phyloP scores from a whole-genome alignment of 2,329 filamentous ascomycete species.

The Kalmusia sp. region DNA sequence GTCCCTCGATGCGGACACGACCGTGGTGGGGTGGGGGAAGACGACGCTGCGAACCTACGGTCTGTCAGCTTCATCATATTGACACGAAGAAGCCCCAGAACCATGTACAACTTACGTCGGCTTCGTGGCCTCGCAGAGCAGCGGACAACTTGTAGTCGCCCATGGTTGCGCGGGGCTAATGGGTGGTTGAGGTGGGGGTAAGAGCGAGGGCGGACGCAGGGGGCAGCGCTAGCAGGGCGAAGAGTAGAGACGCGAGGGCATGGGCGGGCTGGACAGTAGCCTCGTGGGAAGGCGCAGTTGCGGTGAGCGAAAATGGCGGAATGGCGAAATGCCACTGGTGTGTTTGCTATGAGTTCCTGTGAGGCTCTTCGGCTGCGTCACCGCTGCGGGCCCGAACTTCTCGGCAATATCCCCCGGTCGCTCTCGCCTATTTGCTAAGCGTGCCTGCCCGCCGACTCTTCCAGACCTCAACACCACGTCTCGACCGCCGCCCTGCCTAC shows the following conservation, averaged over 20 bases:
- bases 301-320: too few relatives aligned
- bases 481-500: not conserved
- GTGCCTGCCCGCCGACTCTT: not conserved
- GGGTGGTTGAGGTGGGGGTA: slow-evolving; percentile 15
- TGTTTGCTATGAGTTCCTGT: not conserved
- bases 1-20: slow-evolving; percentile 90
- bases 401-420: not conserved
- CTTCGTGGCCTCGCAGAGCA: slow-evolving; percentile 85
- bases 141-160: slow-evolving; percentile 92
- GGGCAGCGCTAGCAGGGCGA: slow-evolving; percentile 13
- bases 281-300: too few relatives aligned
- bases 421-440: not conserved
- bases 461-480: not conserved
- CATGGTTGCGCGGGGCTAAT: slow-evolving; percentile 59
- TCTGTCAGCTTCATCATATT: not conserved
- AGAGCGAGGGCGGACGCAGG: slow-evolving; percentile 17
- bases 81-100: not conserved
- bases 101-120: slow-evolving; percentile 73
- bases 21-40: slow-evolving; percentile 74
- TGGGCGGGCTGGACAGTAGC: too few relatives aligned
- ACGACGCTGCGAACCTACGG: slow-evolving; percentile 82
- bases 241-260: slow-evolving; percentile 15
- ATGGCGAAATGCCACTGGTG: too few relatives aligned
- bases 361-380: slow-evolving; percentile 4
- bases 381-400: not conserved